Percentiles rank a stretch among this genome's conserved stretches.
Conservation (phyloP, 1,284 basidiomycete species). For the Melampsora medusae region DNA sequence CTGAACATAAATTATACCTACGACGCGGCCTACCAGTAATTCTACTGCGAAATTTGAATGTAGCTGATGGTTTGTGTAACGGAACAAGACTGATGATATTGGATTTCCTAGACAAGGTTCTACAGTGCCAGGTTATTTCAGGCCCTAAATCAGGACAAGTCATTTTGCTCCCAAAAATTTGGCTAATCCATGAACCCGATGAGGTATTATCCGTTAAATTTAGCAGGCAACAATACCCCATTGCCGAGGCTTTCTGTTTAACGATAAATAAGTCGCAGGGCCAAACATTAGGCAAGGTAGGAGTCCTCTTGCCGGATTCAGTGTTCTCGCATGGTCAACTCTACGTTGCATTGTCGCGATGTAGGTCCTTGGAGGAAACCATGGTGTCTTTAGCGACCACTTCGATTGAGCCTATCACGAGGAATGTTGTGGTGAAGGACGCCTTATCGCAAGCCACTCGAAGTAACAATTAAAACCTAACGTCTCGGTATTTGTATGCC, state of each 20-base stretch:
- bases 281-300: not conserved
- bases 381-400: too few species aligned
- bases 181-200: not conserved
- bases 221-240: not conserved
- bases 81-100: slow-evolving; percentile 1
- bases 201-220: not conserved
- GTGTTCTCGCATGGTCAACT: not conserved
- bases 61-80: not conserved
- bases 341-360: not conserved
- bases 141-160: not conserved
- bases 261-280: slow-evolving; percentile 25
- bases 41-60: not conserved
- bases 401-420: too few species aligned
- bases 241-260: slow-evolving; percentile 6
- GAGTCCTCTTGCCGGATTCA: not conserved
- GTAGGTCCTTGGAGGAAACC: too few species aligned
- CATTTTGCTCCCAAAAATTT: not conserved
- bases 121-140: not conserved
- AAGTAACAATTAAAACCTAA: too few species aligned
- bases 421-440: too few species aligned
- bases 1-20: not conserved
- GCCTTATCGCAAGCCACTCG: too few species aligned
- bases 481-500: too few species aligned
- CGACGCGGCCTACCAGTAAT: not conserved
- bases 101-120: not conserved